Evolutionary conservation across 495 filamentous ascomycete species (phyloP).

Genomic region (Penicillium lividum): DNA sequence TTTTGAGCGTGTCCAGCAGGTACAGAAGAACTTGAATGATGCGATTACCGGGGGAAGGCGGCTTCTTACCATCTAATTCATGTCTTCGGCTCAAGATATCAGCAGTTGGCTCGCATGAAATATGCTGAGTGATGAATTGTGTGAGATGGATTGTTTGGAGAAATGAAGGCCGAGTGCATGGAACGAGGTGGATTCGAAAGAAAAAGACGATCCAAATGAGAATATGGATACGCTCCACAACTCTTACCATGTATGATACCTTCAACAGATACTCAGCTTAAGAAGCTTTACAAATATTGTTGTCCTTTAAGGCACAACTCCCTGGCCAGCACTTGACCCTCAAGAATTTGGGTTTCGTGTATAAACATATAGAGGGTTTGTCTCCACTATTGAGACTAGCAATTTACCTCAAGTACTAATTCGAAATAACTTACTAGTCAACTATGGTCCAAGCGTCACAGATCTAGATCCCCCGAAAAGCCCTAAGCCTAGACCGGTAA

Average conservation of each 20-base stretch:
- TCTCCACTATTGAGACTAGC: too few species aligned
- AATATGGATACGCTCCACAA: too few species aligned
- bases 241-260: neutral
- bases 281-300: neutral
- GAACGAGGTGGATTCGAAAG: too few species aligned
- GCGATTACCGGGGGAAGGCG: neutral
- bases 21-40: neutral
- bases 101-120: neutral
- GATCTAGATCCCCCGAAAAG: neutral
- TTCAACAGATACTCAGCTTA: neutral
- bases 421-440: neutral
- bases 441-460: neutral
- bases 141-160: too few species aligned
- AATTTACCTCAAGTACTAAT: neutral
- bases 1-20: constrained; percentile 42
- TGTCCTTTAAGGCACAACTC: neutral
- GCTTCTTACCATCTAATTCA: neutral
- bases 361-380: neutral
- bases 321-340: too few species aligned
- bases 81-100: neutral
- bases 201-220: too few species aligned
- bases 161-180: too few species aligned
- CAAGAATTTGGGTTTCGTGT: too few species aligned
- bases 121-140: neutral
- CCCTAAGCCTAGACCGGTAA: neutral